Evolutionary conservation across 108 stramenopile genomes (phyloP).

Genomic region (Cyclotella distinguenda): DNA sequence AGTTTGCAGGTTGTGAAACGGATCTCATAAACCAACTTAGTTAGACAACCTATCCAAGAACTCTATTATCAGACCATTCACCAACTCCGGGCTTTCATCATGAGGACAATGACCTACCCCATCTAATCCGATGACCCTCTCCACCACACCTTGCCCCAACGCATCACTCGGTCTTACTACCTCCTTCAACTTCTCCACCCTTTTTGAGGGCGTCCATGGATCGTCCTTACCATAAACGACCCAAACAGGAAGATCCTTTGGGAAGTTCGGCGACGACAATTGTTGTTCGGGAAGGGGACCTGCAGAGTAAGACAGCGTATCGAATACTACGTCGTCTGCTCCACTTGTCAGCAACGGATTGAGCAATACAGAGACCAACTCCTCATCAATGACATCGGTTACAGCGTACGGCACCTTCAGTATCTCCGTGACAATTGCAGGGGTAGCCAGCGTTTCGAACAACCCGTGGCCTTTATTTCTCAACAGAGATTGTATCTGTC

Average conservation of each 20-base stretch:
- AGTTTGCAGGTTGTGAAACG: too few relatives aligned
- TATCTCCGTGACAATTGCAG: constrained; percentile 79
- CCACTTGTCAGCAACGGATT: constrained; percentile 83
- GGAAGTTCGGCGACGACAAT: constrained; percentile 46
- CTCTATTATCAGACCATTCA: constrained; percentile 81
- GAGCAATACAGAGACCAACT: constrained; percentile 82
- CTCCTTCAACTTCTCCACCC: constrained; percentile 69
- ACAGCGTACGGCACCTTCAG: constrained; percentile 87
- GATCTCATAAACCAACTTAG: background rate
- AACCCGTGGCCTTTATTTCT: constrained; percentile 73
- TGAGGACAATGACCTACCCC: constrained; percentile 96
- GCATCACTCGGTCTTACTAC: constrained; percentile 21
- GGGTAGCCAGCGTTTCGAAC: constrained; percentile 82
- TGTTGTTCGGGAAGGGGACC: constrained; percentile 97
- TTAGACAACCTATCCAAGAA: constrained; percentile 61
- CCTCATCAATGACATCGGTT: constrained; percentile 79
- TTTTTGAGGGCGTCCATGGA: constrained; percentile 87
- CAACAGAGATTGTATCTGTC: constrained; percentile 64
- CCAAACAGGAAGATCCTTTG: constrained; percentile 65
- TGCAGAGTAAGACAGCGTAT: constrained; percentile 89
- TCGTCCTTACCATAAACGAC: constrained; percentile 88
- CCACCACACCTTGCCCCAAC: constrained; percentile 36
- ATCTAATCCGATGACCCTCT: constrained; percentile 71
- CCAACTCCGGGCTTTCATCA: constrained; percentile 91
- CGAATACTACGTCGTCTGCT: constrained; percentile 91